Evolutionary conservation across 768 basidiomycete genomes (phyloP), one percentile per base, ranked within the genome.

Genomic region (Psilocybe tampanensis): DNA sequence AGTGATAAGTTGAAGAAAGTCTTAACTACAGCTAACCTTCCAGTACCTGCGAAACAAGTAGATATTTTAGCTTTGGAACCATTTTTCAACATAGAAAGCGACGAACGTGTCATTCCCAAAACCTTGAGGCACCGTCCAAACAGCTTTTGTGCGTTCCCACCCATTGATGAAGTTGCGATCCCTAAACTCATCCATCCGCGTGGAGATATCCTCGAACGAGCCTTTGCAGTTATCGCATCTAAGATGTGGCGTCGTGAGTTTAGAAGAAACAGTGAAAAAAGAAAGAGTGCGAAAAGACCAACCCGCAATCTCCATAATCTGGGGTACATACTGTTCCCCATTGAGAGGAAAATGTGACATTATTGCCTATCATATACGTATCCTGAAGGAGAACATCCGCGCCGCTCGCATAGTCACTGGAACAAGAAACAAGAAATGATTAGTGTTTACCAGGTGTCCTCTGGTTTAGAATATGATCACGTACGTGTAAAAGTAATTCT

Each of bases 121-220:
- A 0, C 80, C 90, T 69, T 93, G 91, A 0, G 90, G 88, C 1
- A 92, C 90, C 1, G 86, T 84, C 92, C 90, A 92, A 0, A 91
- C 78, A 1, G 86, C 81, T 66, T 89, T 86, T 5, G 79, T 82
- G 11, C 82, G 74, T 60, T 86, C 85, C 85, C 88, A 88, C 1
- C 87, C 88, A 59, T 86, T 80, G 47, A 81, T 75, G 58, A 83
- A 80, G 15, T 87, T 63, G 19, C 89, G 77, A 47, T 84, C 72
- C 47, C 71, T 72, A 71, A 86, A 91, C 56, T 86, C 79, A 48
- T 89, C 84, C 75, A 91, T 83, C 29, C 90, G 76, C 0, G 75
- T 76, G 11, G 84, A 80, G 51, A 92, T 85, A 64, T 92, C 90
- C 57, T 85, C 80, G 61, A 90, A 88, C n/a, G 70, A 73, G 2